A percentile compares a stretch with the other conserved stretches of the same genome.
Conservation (phyloP, 768 basidiomycete genomes). For the Lepiota venenata region DNA sequence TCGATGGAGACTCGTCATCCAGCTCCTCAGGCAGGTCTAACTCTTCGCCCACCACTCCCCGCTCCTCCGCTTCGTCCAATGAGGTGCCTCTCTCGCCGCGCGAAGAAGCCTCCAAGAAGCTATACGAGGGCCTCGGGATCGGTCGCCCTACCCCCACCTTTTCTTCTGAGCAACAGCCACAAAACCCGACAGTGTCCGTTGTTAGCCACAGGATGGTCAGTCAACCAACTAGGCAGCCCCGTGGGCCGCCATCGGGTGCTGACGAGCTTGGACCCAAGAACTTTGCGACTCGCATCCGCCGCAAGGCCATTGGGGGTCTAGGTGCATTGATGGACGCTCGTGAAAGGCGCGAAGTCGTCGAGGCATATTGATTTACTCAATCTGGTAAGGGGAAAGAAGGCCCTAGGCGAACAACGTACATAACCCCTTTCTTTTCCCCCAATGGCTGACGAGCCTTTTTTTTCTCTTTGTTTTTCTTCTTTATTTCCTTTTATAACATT, state of each 20-base stretch:
- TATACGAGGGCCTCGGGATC: constrained; percentile 87
- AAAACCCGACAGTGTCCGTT: constrained; percentile 33
- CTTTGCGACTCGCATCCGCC: constrained; percentile 82
- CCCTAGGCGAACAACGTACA: not conserved
- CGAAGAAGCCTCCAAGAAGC: constrained; percentile 83
- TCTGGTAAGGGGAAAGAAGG: constrained; percentile 7
- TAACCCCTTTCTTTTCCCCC: constrained; percentile 4
- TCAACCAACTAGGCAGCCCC: constrained; percentile 80
- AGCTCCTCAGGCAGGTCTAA: constrained; percentile 58
- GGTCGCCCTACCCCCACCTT: constrained; percentile 58
- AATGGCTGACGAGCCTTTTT: constrained; percentile 14
- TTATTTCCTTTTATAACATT: constrained; percentile 6
- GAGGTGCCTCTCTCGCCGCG: constrained; percentile 72
- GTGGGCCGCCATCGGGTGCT: constrained; percentile 81
- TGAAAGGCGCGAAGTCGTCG: constrained; percentile 73
- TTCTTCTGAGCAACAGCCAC: constrained; percentile 34
- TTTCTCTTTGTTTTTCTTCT: constrained; percentile 12
- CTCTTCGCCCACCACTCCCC: constrained; percentile 77
- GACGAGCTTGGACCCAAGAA: constrained; percentile 88
- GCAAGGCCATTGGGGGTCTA: constrained; percentile 80
- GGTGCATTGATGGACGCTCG: constrained; percentile 78
- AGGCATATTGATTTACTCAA: constrained; percentile 51
- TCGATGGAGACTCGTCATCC: constrained; percentile 54
- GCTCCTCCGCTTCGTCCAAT: constrained; percentile 57
- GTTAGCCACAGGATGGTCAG: constrained; percentile 59